phyloP scores from a whole-genome alignment of 352 stramenopile species.

The Pythium brassicae region DNA sequence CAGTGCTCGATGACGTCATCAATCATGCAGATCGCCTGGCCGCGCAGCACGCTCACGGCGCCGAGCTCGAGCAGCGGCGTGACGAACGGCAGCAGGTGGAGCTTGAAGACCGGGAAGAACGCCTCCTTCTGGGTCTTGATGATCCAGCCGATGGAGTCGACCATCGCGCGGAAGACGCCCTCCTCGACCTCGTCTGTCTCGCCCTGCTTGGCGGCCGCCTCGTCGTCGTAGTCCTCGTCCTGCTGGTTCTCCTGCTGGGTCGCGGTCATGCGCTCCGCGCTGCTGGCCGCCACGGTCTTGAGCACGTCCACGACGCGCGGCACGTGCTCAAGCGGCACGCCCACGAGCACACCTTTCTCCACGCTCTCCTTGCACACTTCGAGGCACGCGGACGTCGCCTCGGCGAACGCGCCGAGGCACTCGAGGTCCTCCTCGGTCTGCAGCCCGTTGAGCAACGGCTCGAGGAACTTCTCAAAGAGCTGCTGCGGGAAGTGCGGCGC shows the following conservation, averaged over 20 bases:
- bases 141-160: slow-evolving; percentile 83
- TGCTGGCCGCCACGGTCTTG: slow-evolving; percentile 62
- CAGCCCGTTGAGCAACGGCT: slow-evolving; percentile 67
- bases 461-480: slow-evolving; percentile 75
- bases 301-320: slow-evolving; percentile 65
- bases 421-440: slow-evolving; percentile 78
- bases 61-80: slow-evolving; percentile 59
- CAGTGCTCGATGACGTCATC: slow-evolving; percentile 88
- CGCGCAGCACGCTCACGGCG: slow-evolving; percentile 57
- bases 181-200: slow-evolving; percentile 75
- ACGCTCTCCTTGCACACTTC: slow-evolving; percentile 79
- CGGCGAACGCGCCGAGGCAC: slow-evolving; percentile 66
- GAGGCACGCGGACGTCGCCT: slow-evolving; percentile 67
- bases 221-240: slow-evolving; percentile 79
- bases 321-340: slow-evolving; percentile 64
- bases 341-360: slow-evolving; percentile 69
- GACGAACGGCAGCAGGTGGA: slow-evolving; percentile 62
- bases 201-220: slow-evolving; percentile 63
- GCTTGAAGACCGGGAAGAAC: slow-evolving; percentile 76
- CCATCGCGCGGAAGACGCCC: slow-evolving; percentile 72
- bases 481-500: slow-evolving; percentile 73
- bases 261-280: slow-evolving; percentile 51
- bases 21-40: slow-evolving; percentile 85
- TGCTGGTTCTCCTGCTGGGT: slow-evolving; percentile 63
- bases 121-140: slow-evolving; percentile 78